Evolutionary conservation across 345 rosid species (phyloP).

Genomic region (Hevea brasiliensis): DNA sequence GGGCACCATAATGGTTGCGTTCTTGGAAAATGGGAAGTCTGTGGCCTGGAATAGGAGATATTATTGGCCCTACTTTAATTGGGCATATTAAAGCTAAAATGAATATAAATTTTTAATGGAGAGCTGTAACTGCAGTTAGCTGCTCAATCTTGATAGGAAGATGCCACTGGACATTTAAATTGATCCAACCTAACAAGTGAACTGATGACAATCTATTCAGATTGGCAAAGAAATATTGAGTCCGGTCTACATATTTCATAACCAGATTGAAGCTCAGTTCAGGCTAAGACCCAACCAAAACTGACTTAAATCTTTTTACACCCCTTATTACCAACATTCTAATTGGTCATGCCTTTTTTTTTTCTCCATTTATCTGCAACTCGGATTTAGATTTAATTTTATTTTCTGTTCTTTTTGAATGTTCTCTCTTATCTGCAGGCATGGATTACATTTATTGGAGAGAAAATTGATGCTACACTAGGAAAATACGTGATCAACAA

Average conservation of each 20-base stretch:
- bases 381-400: background rate
- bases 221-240: background rate
- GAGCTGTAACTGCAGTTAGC: background rate
- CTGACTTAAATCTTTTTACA: background rate
- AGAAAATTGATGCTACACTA: conserved; percentile 75
- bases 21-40: background rate
- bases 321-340: background rate
- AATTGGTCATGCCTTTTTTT: background rate
- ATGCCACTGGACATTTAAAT: background rate
- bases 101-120: background rate
- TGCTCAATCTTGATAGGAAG: background rate
- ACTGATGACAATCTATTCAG: background rate
- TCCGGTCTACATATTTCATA: too few species aligned
- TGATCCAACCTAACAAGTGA: background rate
- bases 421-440: conserved; percentile 47
- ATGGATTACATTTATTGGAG: conserved; percentile 79
- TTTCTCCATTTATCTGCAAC: background rate
- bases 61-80: background rate
- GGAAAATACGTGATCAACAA: conserved; percentile 39
- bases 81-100: background rate
- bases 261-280: background rate
- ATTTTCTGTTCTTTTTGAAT: background rate
- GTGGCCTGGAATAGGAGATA: background rate
- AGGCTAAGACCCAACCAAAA: background rate
- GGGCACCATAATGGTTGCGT: background rate